Evolutionary conservation across 768 basidiomycete genomes (phyloP), one percentile per base, ranked within the genome.

Genomic region (Kwoniella dejecticola): DNA sequence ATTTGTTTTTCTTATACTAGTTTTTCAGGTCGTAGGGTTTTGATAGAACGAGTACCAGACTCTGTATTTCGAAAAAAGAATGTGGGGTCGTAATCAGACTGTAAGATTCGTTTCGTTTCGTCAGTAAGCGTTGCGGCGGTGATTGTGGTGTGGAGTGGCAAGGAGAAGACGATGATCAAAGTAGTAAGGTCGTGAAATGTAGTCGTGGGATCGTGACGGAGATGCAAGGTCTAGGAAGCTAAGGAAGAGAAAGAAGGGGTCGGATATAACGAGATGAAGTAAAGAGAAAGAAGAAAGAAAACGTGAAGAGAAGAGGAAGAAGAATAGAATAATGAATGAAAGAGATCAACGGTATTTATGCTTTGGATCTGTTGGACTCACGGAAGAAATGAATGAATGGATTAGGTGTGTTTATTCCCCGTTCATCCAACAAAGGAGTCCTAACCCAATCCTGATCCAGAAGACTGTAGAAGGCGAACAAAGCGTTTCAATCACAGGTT

Each of bases 11-110:
- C 26, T 49, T 24, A 41, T n/a, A n/a, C n/a, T n/a, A 38, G 30
- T 23, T 19, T n/a, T n/a, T 38, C 36, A 19, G 24, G 45, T 40
- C 21, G 17, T 46, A 33, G 36, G 13, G 24, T 19, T 26, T 50
- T 12, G 19, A 3, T 31, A 19, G 4, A 29, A 50, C 33, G 62
- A 60, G 65, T 62, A 48, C 63, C 65, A 55, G 57, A 42, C 62
- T 64, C 42, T 57, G 38, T 38, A 46, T 40, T 58, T 19, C 8
- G 33, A 26, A 49, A 62, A 40, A 44, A 27, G 21, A 19, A 62
- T 33, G 40, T 52, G 49, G 47, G 45, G 31, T 24, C 40, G 52
- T 7, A 36, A 29, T 47, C 26, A 49, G 44, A 57, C 57, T 47
- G 23, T 27, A 41, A 17, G 19, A 19, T 13, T 8, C 17, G 36